A percentile compares a stretch with the other conserved stretches of the same genome.
Conservation (phyloP, 225 moss, liverwort and hornwort species). For the Ulota crispa region DNA sequence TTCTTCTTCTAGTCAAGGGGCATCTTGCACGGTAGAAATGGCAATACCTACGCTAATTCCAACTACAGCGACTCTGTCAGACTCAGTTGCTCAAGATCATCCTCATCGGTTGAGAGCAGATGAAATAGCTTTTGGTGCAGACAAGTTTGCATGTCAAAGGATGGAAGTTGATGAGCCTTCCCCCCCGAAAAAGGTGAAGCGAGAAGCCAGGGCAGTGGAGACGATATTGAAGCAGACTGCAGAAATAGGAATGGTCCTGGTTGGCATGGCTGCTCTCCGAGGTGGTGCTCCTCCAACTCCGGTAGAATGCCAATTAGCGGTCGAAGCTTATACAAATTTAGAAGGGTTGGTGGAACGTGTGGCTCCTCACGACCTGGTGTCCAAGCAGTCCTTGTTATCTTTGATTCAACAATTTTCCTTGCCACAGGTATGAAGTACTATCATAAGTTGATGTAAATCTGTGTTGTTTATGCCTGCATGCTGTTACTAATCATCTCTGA, state of each 20-base stretch:
- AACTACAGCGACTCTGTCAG: constrained; percentile 27
- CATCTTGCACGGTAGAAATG: constrained; percentile 26
- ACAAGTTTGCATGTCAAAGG: constrained; percentile 22
- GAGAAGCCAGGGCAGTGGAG: constrained; percentile 39
- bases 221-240: constrained; percentile 72
- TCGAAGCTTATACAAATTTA: constrained; percentile 71
- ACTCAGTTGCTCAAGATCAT: constrained; percentile 34
- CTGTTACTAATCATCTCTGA: background rate
- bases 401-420: constrained; percentile 59
- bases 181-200: constrained; percentile 42
- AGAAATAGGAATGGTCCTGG: constrained; percentile 78
- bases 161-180: constrained; percentile 37
- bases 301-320: constrained; percentile 68
- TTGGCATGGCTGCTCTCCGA: constrained; percentile 86
- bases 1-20: background rate
- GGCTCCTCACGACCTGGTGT: constrained; percentile 71
- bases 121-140: constrained; percentile 14
- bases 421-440: constrained; percentile 22
- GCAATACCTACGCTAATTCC: constrained; percentile 37
- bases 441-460: constrained; percentile 15
- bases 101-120: constrained; percentile 30
- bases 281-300: constrained; percentile 64
- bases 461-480: background rate
- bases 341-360: constrained; percentile 61
- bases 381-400: constrained; percentile 59